Conservation (phyloP, 768 basidiomycete species). For the Phaffia tasmanica region DNA sequence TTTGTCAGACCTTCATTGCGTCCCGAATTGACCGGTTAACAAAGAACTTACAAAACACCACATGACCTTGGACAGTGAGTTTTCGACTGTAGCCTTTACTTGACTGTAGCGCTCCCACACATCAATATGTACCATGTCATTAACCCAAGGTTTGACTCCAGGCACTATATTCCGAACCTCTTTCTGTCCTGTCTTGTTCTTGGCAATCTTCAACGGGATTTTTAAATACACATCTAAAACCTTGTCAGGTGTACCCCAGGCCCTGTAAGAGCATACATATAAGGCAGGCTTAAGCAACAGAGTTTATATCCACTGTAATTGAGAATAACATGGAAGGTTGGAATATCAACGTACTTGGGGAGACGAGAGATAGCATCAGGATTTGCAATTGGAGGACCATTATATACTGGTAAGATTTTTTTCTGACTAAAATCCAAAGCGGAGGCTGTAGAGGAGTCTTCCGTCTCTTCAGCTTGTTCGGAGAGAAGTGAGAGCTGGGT, state of each 20-base stretch:
- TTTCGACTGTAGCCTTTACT: slow-evolving; percentile 41
- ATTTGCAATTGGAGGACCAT: slow-evolving; percentile 44
- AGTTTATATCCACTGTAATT: no score
- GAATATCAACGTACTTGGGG: slow-evolving; percentile 41
- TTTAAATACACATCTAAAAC: slow-evolving; percentile 62
- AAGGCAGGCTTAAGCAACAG: not conserved
- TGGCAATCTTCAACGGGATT: slow-evolving; percentile 32
- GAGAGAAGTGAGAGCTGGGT: slow-evolving; percentile 54
- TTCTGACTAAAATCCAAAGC: slow-evolving; percentile 3
- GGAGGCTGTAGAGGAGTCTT: slow-evolving; percentile 31
- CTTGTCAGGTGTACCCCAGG: slow-evolving; percentile 65
- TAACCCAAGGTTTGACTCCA: not conserved
- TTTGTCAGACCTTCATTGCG: not conserved
- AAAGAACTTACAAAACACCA: slow-evolving; percentile 22
- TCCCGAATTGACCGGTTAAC: not conserved
- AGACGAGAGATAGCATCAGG: slow-evolving; percentile 61
- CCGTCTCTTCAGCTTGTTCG: slow-evolving; percentile 31
- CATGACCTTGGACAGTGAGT: not conserved
- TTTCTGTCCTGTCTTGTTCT: slow-evolving; percentile 29
- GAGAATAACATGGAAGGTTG: not conserved
- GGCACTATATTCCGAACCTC: slow-evolving; percentile 40
- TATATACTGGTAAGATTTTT: slow-evolving; percentile 18
- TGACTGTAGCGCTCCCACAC: slow-evolving; percentile 45
- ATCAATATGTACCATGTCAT: not conserved
- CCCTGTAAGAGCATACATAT: not conserved